Evolutionary conservation across 2,329 filamentous ascomycete genomes (phyloP).

Genomic region (Zasmidium angulare): DNA sequence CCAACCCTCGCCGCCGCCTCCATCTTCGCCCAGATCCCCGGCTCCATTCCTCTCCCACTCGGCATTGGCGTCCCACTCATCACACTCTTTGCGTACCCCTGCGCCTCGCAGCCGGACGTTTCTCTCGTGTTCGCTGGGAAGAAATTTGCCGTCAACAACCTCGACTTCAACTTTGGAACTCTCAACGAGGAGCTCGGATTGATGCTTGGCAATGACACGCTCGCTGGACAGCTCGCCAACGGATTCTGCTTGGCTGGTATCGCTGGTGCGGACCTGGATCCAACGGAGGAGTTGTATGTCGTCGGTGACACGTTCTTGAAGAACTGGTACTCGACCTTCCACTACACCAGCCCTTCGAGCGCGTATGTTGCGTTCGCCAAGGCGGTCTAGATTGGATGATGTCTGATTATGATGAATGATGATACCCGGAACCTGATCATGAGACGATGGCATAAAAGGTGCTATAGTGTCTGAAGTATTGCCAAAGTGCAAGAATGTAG

Average conservation of each 20-base stretch:
- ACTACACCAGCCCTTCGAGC: constrained; percentile 18
- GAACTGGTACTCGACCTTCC: constrained; percentile 26
- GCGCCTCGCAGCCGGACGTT: constrained; percentile 30
- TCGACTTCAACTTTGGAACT: constrained; percentile 26
- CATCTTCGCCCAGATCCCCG: constrained; percentile 37
- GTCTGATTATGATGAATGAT: neutral
- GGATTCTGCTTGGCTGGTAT: constrained; percentile 22
- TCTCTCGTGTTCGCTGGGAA: constrained; percentile 28
- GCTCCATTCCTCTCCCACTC: constrained; percentile 31
- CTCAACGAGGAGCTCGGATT: constrained; percentile 17
- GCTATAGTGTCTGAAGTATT: neutral
- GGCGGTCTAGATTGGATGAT: constrained; percentile 10
- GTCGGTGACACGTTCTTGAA: constrained; percentile 28
- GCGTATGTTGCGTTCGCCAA: constrained; percentile 28
- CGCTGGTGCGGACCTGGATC: constrained; percentile 21
- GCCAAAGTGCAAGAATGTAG: neutral
- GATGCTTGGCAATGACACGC: constrained; percentile 14
- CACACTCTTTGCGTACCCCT: constrained; percentile 36
- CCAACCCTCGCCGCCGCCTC: constrained; percentile 30
- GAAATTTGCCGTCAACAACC: constrained; percentile 26
- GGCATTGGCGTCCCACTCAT: constrained; percentile 19
- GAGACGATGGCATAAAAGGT: no score
- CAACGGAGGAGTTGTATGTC: constrained; percentile 21
- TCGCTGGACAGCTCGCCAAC: constrained; percentile 6
- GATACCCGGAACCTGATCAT: no score